phyloP scores from a whole-genome alignment of 192 early-diverging fungal genomes.

The Backusella australiensis region DNA sequence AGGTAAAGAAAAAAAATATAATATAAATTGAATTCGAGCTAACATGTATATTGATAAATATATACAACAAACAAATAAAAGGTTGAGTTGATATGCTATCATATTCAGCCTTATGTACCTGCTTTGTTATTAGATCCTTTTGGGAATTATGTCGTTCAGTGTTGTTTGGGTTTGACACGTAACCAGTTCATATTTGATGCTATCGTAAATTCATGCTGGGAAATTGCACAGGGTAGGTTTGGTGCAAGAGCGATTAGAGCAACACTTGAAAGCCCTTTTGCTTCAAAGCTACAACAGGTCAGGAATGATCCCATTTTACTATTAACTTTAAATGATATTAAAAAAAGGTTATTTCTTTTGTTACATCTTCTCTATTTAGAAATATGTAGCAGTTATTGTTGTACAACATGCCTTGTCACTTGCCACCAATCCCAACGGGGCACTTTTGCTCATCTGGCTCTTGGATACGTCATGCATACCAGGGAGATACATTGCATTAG shows the following conservation, averaged over 20 bases:
- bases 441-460: conserved; percentile 92
- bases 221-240: conserved; percentile 90
- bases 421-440: conserved; percentile 89
- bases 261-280: conserved; percentile 85
- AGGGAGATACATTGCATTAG: conserved; percentile 83
- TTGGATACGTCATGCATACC: conserved; percentile 81
- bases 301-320: not conserved
- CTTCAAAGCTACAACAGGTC: conserved; percentile 76
- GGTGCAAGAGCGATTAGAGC: conserved; percentile 92
- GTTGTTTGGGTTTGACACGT: conserved; percentile 76
- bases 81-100: conserved; percentile 56
- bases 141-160: conserved; percentile 98
- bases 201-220: conserved; percentile 81
- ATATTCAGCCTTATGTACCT: conserved; percentile 70
- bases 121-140: conserved; percentile 92
- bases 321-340: not conserved
- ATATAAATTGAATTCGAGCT: not conserved
- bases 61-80: conserved; percentile 35
- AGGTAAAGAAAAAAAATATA: conserved; percentile 28
- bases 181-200: conserved; percentile 97
- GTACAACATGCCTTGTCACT: conserved; percentile 79
- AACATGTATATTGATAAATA: conserved; percentile 27
- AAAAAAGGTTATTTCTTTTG: not conserved
- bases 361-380: conserved; percentile 47
- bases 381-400: conserved; percentile 87